These are phyloP conservation scores for Diaporthe sp. DNA, from an alignment of 2,329 filamentous ascomycete species.

Conservation along the genomic window DNA sequence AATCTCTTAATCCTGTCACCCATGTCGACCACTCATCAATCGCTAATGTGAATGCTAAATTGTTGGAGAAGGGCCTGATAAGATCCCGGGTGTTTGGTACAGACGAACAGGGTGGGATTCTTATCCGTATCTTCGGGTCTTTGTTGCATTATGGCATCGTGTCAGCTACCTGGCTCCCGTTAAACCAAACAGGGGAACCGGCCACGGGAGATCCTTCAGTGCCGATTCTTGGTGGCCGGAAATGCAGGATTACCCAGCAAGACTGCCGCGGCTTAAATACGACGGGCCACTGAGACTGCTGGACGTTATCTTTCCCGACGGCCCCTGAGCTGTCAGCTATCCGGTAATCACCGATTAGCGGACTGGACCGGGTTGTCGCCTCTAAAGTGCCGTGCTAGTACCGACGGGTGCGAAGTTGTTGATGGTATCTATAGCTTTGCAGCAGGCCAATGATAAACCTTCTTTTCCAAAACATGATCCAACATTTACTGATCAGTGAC, in stretches of 20 bases:
- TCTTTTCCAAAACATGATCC: background rate
- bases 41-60: slow-evolving; percentile 16
- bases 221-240: background rate
- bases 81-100: slow-evolving; percentile 17
- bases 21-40: slow-evolving; percentile 3
- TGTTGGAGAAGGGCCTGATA: slow-evolving; percentile 21
- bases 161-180: background rate
- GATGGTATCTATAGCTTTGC: background rate
- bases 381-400: slow-evolving; percentile 2
- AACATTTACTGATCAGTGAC: background rate
- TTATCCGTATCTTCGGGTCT: slow-evolving; percentile 24
- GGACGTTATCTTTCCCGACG: slow-evolving; percentile 23
- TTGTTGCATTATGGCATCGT: slow-evolving; percentile 22
- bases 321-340: slow-evolving; percentile 4
- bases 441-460: background rate
- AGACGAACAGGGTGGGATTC: slow-evolving; percentile 2
- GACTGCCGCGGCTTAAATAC: background rate
- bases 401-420: background rate
- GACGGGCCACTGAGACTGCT: slow-evolving; percentile 13
- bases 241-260: slow-evolving; percentile 25
- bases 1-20: background rate
- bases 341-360: slow-evolving; percentile 21
- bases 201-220: background rate
- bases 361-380: slow-evolving; percentile 8
- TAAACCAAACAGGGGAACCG: background rate